These are phyloP conservation scores for Drechslera avenae DNA, from an alignment of 2,329 filamentous ascomycete genomes.

Conservation along the genomic window DNA sequence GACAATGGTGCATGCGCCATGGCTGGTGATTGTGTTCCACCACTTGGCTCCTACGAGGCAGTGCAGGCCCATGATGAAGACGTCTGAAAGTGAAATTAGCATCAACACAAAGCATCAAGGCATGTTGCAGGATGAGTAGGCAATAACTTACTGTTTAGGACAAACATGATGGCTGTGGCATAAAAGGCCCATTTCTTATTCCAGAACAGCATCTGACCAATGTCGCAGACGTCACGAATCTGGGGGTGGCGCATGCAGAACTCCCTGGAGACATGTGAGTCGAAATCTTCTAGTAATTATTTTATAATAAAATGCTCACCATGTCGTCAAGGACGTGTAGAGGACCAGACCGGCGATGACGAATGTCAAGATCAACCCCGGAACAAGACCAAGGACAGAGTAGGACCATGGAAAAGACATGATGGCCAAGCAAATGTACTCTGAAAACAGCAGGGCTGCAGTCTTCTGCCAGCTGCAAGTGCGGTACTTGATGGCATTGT, in stretches of 20 bases:
- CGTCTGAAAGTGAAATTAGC: conserved; percentile 10
- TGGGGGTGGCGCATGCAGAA: conserved; percentile 92
- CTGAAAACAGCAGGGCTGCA: conserved; percentile 85
- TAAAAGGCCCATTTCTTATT: conserved; percentile 74
- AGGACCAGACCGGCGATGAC: conserved; percentile 78
- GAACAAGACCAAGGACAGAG: conserved; percentile 82
- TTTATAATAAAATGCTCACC: conserved; percentile 54
- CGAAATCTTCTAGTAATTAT: not conserved
- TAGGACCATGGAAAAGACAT: conserved; percentile 98
- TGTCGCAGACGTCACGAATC: conserved; percentile 89
- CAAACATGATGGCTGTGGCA: conserved; percentile 80
- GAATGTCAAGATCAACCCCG: conserved; percentile 81
- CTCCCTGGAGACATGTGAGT: conserved; percentile 62
- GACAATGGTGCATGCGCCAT: conserved; percentile 75
- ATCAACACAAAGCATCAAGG: not conserved
- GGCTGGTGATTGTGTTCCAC: conserved; percentile 82
- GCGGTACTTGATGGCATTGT: conserved; percentile 84
- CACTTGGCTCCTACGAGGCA: conserved; percentile 85
- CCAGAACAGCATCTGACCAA: conserved; percentile 95
- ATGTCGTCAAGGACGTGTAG: conserved; percentile 76
- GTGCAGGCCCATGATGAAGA: conserved; percentile 65
- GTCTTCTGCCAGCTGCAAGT: conserved; percentile 97
- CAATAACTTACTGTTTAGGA: conserved; percentile 87
- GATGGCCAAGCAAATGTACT: conserved; percentile 91
- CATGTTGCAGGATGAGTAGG: not conserved